phyloP scores from a whole-genome alignment of 805 yeast genomes.

The Myxozyma mucilagina region DNA sequence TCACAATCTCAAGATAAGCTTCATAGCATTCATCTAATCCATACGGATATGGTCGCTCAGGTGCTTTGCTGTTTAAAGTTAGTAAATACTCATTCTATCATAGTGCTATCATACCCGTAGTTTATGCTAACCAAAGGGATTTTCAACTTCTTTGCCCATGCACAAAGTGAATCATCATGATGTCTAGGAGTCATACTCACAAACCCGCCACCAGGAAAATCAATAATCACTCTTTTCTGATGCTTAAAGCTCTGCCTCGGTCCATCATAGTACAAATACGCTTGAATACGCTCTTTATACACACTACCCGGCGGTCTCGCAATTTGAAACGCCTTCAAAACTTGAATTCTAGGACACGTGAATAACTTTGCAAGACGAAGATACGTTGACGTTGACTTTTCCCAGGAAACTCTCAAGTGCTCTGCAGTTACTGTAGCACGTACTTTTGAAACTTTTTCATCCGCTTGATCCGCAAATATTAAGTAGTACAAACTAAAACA shows the following conservation, averaged over 20 bases:
- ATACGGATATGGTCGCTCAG: conserved; percentile 37
- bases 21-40: conserved; percentile 37
- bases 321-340: conserved; percentile 25
- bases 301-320: conserved; percentile 33
- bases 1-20: conserved; percentile 33
- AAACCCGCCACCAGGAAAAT: conserved; percentile 39
- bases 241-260: conserved; percentile 30
- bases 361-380: conserved; percentile 22
- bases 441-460: conserved; percentile 36
- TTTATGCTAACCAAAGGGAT: conserved; percentile 31
- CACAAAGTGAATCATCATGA: conserved; percentile 33
- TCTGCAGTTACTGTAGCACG: conserved; percentile 35
- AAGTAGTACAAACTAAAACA: conserved; percentile 36
- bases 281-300: conserved; percentile 31
- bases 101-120: conserved; percentile 27
- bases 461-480: conserved; percentile 39
- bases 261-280: conserved; percentile 36
- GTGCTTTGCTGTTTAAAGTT: conserved; percentile 31
- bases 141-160: conserved; percentile 33
- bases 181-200: conserved; percentile 36
- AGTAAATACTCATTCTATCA: neutral
- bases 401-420: conserved; percentile 37
- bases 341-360: conserved; percentile 31
- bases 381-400: conserved; percentile 36
- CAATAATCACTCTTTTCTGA: conserved; percentile 30